Base-by-base conservation (phyloP, 352 stramenopile genomes). In the Elongisporangium undulatum region DNA sequence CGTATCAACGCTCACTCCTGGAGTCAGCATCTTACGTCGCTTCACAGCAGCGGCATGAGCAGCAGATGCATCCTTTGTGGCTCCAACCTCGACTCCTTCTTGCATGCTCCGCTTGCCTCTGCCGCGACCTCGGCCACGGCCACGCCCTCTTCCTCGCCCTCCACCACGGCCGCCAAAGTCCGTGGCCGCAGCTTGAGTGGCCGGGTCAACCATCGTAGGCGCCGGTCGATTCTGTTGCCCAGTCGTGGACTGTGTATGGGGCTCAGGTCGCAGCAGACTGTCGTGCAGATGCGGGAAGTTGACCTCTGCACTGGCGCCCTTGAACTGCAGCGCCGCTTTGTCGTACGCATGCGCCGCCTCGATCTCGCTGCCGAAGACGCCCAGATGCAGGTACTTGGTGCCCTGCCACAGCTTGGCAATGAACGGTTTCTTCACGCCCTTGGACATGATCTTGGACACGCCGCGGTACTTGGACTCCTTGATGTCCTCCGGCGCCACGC, bases 251-350 rank as follows among this genome's bases (percentile, higher is more conserved):
- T 7, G 45, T 52, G 8, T 39, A 20, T 15, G 56, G 49, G 19
- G 26, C 45, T 84, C 69, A 0, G 71, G 67, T 4, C 68, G 78
- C 26, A 84, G 64, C 41, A 88, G 88, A 54, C 77, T 85, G 49
- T 87, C 79, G 63, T 90, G 80, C 39, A 92, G 63, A 59, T 92
- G 80, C 49, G 83, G 81, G 56, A 92, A 92, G 60, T 92, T 92
- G 49, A 92, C 80, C 65, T 90, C 73, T 55, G 79, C 80, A 39
- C 56, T 69, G 50, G 75, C 80, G 49, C 83, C 83, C 53, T 87
- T 86, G 55, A 88, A 69, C 62, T 82, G 76, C 23, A 90, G 73
- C 54, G 81, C 83, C 0, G 75, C 75, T 64, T 89, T 89, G 71
- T 94, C 85, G 64, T 92, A 92, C 10, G 83, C 85, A 57, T 94